These are phyloP conservation scores for Stachybotrys echinatus DNA, from an alignment of 2,329 filamentous ascomycete species.

Conservation along the genomic window DNA sequence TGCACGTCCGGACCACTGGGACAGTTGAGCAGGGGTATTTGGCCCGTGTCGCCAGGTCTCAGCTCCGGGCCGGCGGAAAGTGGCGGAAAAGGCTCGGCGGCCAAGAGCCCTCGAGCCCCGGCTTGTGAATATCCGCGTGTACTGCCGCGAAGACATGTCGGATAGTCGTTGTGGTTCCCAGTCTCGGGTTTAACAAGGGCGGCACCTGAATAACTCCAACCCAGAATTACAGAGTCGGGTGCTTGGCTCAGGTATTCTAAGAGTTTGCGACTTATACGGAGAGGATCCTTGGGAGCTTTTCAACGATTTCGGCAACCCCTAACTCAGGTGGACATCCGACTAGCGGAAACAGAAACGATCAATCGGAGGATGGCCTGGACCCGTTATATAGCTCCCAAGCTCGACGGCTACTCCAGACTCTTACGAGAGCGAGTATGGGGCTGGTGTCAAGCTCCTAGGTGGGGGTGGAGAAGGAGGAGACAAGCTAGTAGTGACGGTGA, in stretches of 20 bases:
- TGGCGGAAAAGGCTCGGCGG: slow-evolving; percentile 2
- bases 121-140: slow-evolving; percentile 11
- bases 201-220: background rate
- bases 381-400: background rate
- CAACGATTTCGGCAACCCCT: background rate
- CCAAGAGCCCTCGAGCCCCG: slow-evolving; percentile 8
- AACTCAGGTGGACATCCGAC: too few species aligned
- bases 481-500: background rate
- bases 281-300: background rate
- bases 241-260: too few species aligned
- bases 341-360: too few species aligned
- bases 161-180: background rate
- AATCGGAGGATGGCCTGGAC: background rate
- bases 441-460: background rate
- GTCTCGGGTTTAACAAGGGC: background rate
- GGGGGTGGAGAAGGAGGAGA: background rate
- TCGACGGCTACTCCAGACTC: background rate
- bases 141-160: slow-evolving; percentile 10
- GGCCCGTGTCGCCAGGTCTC: slow-evolving; percentile 5
- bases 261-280: background rate
- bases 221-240: too few species aligned
- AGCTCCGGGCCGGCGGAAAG: slow-evolving; percentile 6
- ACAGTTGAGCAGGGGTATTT: slow-evolving; percentile 4
- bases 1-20: slow-evolving; percentile 21
- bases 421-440: background rate